phyloP scores from a whole-genome alignment of 228 moss, liverwort and hornwort species.

The Sphagnum fallax region DNA sequence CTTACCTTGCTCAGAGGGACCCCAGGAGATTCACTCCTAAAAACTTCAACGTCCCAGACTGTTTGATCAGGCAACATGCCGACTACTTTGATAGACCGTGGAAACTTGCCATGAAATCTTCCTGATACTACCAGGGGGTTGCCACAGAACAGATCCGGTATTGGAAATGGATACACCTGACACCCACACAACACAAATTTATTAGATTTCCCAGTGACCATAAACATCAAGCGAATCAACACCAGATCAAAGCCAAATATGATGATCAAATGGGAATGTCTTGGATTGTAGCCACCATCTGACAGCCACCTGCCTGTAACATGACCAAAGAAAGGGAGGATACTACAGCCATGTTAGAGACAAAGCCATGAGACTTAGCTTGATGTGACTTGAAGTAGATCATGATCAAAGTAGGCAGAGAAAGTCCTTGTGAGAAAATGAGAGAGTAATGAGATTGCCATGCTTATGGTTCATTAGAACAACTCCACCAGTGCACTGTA shows the following conservation, averaged over 20 bases:
- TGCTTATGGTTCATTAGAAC: too few species aligned
- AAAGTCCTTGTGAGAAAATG: too few species aligned
- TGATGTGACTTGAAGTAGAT: too few species aligned
- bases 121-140: conserved; percentile 67
- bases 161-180: conserved; percentile 70
- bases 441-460: too few species aligned
- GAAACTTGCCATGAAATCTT: conserved; percentile 58
- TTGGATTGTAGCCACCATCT: background rate
- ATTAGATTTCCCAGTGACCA: too few species aligned
- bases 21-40: conserved; percentile 30
- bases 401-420: too few species aligned
- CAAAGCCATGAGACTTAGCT: too few species aligned
- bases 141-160: conserved; percentile 76
- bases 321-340: background rate
- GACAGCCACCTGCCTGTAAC: background rate
- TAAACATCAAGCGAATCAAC: too few species aligned
- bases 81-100: conserved; percentile 40
- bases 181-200: background rate
- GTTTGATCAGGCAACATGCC: conserved; percentile 57
- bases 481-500: too few species aligned
- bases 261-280: background rate
- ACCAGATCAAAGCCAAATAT: too few species aligned
- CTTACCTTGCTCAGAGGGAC: conserved; percentile 65
- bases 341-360: too few species aligned
- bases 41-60: conserved; percentile 45